phyloP scores from a whole-genome alignment of 2,329 filamentous ascomycete species.

The Botryosphaeria agaves region DNA sequence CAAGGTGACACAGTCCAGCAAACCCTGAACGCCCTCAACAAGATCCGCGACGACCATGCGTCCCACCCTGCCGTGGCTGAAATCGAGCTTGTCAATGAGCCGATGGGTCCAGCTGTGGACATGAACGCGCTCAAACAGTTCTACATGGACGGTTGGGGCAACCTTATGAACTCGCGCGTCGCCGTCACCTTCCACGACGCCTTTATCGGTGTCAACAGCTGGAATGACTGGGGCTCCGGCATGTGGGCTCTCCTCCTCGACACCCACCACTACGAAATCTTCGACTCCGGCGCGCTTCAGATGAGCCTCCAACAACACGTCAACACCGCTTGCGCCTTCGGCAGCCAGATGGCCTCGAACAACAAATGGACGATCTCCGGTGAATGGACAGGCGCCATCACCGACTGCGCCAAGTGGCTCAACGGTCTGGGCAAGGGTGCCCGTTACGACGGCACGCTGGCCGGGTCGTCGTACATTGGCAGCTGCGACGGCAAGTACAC shows the following conservation, averaged over 20 bases:
- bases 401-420: conserved; percentile 30
- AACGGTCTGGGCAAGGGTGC: conserved; percentile 29
- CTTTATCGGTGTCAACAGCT: conserved; percentile 24
- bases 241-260: conserved; percentile 27
- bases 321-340: conserved; percentile 25
- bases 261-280: conserved; percentile 32
- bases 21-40: conserved; percentile 25
- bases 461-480: conserved; percentile 20
- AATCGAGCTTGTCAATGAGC: conserved; percentile 31
- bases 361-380: conserved; percentile 29
- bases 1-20: conserved; percentile 23
- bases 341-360: conserved; percentile 25
- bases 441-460: conserved; percentile 25
- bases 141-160: conserved; percentile 31
- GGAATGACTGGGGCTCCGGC: conserved; percentile 26
- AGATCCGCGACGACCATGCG: conserved; percentile 27
- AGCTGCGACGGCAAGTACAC: conserved; percentile 26
- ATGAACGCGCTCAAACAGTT: conserved; percentile 26
- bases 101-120: conserved; percentile 23
- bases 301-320: conserved; percentile 22
- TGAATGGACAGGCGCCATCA: conserved; percentile 29
- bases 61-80: conserved; percentile 26
- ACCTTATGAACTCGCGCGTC: conserved; percentile 22
- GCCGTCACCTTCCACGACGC: conserved; percentile 29
- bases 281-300: conserved; percentile 19